Evolutionary conservation across 148 eudicot genomes (phyloP).

Genomic region (Amaranthus palmeri): DNA sequence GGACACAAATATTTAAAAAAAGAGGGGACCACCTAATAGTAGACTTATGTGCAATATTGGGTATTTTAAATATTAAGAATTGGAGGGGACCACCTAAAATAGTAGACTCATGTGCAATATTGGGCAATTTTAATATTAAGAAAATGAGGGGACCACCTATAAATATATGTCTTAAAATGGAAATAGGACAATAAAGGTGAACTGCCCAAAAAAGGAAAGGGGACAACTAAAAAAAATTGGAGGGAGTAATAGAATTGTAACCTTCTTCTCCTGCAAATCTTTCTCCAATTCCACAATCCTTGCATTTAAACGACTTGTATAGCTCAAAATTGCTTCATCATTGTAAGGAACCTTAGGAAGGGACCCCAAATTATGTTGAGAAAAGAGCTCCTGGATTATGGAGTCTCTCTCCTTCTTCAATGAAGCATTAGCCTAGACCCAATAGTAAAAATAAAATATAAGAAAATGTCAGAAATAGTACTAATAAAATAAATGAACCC

Average conservation of each 20-base stretch:
- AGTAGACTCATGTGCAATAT: no score
- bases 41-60: no score
- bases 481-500: not conserved
- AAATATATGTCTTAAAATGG: no score
- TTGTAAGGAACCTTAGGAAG: conserved; percentile 53
- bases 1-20: no score
- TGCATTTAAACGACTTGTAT: conserved; percentile 40
- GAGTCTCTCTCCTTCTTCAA: conserved; percentile 72
- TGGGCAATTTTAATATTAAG: no score
- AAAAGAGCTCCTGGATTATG: conserved; percentile 52
- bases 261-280: conserved; percentile 76
- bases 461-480: not conserved
- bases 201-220: no score
- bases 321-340: conserved; percentile 55
- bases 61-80: no score
- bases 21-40: no score
- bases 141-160: no score
- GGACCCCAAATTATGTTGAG: conserved; percentile 59
- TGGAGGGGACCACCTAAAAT: no score
- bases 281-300: conserved; percentile 55
- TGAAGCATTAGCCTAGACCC: conserved; percentile 49
- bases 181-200: no score
- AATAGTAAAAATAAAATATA: conserved; percentile 11
- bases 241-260: conserved; percentile 18
- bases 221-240: no score